Conservation (phyloP, 306 rosid genomes). For the Ziziphus jujuba region DNA sequence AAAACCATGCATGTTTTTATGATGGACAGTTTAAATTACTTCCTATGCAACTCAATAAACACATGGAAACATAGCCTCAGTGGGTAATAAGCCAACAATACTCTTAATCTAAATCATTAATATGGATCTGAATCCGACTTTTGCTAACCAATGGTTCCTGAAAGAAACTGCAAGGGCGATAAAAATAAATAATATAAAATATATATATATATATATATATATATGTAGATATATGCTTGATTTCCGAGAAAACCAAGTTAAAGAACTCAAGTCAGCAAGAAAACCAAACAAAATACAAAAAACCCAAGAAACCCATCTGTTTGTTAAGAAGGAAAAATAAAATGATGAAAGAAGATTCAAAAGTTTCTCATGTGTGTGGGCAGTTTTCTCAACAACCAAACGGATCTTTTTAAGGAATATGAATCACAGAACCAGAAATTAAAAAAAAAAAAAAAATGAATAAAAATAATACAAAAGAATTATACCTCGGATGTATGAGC, state of each 20-base stretch:
- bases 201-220: too few relatives aligned
- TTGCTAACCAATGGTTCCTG: neutral
- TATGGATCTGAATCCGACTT: constrained; percentile 11
- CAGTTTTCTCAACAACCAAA: constrained; percentile 30
- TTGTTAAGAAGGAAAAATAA: neutral
- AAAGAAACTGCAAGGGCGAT: constrained; percentile 15
- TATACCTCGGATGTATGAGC: neutral
- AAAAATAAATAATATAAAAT: neutral
- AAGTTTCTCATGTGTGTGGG: constrained; percentile 14
- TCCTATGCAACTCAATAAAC: neutral
- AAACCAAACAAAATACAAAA: too few relatives aligned
- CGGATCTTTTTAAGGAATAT: constrained; percentile 15
- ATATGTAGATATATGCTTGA: too few relatives aligned
- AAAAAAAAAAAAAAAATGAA: neutral
- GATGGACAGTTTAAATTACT: neutral
- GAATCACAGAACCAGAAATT: neutral
- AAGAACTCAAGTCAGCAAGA: neutral
- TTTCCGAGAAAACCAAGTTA: constrained; percentile 9
- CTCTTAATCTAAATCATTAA: neutral
- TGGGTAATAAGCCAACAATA: neutral
- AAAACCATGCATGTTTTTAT: neutral
- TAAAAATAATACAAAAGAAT: too few relatives aligned
- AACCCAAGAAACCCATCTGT: constrained; percentile 1
- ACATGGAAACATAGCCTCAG: neutral
- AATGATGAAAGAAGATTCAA: constrained; percentile 14